Percentiles rank a stretch among this genome's conserved stretches.
phyloP scores from a whole-genome alignment of 495 filamentous ascomycete genomes.

The Neurospora sp. region DNA sequence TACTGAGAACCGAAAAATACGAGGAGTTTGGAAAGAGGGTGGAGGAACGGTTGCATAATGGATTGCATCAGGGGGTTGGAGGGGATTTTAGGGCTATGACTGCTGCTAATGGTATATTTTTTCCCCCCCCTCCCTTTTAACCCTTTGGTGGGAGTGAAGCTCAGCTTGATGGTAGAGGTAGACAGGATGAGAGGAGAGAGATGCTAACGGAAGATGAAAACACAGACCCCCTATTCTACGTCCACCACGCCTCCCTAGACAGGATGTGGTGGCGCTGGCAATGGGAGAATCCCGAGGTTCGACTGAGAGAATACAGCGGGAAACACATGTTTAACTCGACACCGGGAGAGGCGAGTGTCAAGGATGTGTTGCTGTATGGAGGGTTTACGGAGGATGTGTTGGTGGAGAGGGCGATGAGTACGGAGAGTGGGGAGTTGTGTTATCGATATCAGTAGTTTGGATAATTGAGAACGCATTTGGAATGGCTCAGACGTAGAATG shows the following conservation, averaged over 20 bases:
- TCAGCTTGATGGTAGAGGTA: too few relatives aligned
- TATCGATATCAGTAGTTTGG: not conserved
- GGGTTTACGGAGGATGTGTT: not conserved
- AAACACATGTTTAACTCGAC: constrained; percentile 4
- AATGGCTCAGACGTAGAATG: too few relatives aligned
- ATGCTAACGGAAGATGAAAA: not conserved
- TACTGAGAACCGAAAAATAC: not conserved
- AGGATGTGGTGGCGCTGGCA: constrained; percentile 3
- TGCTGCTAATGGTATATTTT: not conserved
- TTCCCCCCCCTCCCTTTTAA: too few relatives aligned
- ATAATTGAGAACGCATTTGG: too few relatives aligned
- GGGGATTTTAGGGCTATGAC: constrained; percentile 4
- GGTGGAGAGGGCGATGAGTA: not conserved
- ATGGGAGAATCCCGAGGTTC: not conserved
- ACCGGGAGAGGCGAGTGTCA: not conserved
- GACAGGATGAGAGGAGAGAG: not conserved
- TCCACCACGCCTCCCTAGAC: constrained; percentile 1
- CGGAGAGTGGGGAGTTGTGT: not conserved
- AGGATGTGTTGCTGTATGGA: not conserved
- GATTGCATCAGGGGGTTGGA: not conserved
- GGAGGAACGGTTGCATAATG: not conserved
- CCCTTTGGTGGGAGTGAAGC: too few relatives aligned
- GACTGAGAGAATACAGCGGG: not conserved
- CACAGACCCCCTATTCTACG: constrained; percentile 2
- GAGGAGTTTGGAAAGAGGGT: not conserved